Conservation (phyloP, 2,329 filamentous ascomycete species). For the Aspergillus aculeatus region DNA sequence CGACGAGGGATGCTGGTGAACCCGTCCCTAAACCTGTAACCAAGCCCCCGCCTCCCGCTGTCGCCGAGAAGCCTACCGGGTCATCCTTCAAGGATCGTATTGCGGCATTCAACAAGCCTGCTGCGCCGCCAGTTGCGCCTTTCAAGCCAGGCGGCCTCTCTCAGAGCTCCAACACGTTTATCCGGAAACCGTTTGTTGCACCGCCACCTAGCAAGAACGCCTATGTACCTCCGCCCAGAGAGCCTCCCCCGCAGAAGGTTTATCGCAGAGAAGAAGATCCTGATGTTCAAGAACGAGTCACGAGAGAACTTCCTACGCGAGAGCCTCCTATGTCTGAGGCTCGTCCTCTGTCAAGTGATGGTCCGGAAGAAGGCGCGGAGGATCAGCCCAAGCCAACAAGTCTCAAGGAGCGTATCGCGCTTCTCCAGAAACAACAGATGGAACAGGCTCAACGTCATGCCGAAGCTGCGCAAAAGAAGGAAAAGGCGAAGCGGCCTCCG, state of each 20-base stretch:
- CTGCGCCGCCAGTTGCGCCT: conserved; percentile 81
- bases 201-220: conserved; percentile 91
- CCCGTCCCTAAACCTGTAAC: conserved; percentile 44
- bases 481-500: conserved; percentile 76
- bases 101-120: conserved; percentile 90
- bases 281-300: conserved; percentile 34
- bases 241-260: conserved; percentile 67
- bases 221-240: conserved; percentile 73
- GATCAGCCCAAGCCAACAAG: conserved; percentile 89
- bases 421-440: conserved; percentile 89
- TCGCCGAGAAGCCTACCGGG: conserved; percentile 69
- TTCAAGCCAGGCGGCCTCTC: conserved; percentile 73
- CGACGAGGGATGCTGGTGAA: conserved; percentile 33
- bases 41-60: conserved; percentile 63
- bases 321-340: conserved; percentile 37
- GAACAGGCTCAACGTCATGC: conserved; percentile 83
- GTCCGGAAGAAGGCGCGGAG: conserved; percentile 58
- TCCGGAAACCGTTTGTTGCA: conserved; percentile 96
- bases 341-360: conserved; percentile 39
- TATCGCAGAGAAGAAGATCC: conserved; percentile 89
- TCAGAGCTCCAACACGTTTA: conserved; percentile 62
- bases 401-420: conserved; percentile 90
- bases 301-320: conserved; percentile 31
- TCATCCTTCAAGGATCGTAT: conserved; percentile 93
- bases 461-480: conserved; percentile 75